Base-by-base conservation (phyloP, 2,329 filamentous ascomycete species). In the Daldinia sp. region DNA sequence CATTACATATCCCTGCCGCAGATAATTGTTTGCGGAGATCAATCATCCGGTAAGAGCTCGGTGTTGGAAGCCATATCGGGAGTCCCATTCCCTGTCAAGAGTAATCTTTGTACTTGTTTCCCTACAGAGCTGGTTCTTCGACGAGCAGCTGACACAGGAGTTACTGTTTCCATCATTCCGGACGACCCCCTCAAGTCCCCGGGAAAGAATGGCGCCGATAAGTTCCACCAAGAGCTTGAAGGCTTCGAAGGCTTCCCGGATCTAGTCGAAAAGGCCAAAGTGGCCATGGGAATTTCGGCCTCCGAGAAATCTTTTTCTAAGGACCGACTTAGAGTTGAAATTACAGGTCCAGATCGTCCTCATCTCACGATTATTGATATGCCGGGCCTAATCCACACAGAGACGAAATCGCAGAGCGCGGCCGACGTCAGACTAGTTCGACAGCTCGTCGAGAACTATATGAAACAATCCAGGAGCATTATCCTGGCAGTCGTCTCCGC, bases 61-160 rank as follows among this genome's bases (percentile, higher is more conserved):
- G 85, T 89, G 0, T 80, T 90, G 0, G 86, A 90, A 68, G 87
- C 86, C 1, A 85, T 90, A 35, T 87, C 87, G 0, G 81, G 85
- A 3, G 80, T 90, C 1, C 79, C 81, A 0, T 90, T 90, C 63
- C 87, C 87, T 0, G 77, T 79, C 7, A 84, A 86, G 21, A 83
- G 85, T 54, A 84, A 81, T 34, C 71, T 88, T 0, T 90, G 87
- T 72, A 90, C 87, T 0, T 80, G 85, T 0, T 90, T 90, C 63
- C 82, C 87, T 0, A 90, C 86, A 0, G 85, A 90, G 71, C 75
- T 90, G 17, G 78, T 87, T 10, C 78, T 90, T 3, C 82, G 86
- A 15, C 80, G 81, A 8, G 75, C 74, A 2, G 17, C 72, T 0
- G 61, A 74, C 0, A 59, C 73, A 0, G 71, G 71, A 1, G 76